Conservation (phyloP, 441 rosid species). For the Hypseocharis bilobata region DNA sequence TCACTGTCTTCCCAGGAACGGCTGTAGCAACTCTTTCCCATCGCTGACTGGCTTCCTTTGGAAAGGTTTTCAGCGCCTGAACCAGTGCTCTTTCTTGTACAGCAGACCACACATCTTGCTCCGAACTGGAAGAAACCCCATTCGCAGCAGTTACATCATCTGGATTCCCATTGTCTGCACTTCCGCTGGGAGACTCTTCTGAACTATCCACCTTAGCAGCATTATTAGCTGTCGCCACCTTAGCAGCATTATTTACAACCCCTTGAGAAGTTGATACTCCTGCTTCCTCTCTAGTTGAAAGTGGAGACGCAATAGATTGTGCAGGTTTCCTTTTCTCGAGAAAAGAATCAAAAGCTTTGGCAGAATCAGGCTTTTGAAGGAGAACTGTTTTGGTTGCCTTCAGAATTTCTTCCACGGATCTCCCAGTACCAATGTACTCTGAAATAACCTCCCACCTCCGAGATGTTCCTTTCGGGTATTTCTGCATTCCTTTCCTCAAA, state of each 20-base stretch:
- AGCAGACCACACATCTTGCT: conserved; percentile 73
- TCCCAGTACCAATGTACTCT: conserved; percentile 76
- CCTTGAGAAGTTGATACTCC: conserved; percentile 31
- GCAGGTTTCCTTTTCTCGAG: conserved; percentile 91
- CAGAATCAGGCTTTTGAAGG: conserved; percentile 83
- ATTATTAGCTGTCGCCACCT: conserved; percentile 25
- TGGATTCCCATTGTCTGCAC: conserved; percentile 30
- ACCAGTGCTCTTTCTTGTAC: conserved; percentile 91
- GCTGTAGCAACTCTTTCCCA: conserved; percentile 97
- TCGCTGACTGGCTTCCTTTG: conserved; percentile 75
- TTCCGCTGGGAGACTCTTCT: conserved; percentile 34
- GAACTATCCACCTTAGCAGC: conserved; percentile 24
- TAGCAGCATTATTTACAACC: conserved; percentile 24
- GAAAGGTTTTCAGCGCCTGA: conserved; percentile 91
- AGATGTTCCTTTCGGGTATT: conserved; percentile 87
- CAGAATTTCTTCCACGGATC: conserved; percentile 86
- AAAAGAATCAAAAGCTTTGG: conserved; percentile 89
- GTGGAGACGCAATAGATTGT: conserved; percentile 64
- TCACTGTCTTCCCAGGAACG: conserved; percentile 86
- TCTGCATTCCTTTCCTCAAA: conserved; percentile 75
- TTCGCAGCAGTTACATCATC: conserved; percentile 28
- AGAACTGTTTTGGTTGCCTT: conserved; percentile 93
- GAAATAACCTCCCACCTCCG: conserved; percentile 96
- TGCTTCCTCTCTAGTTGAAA: conserved; percentile 69
- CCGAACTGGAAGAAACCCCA: conserved; percentile 41